These are phyloP conservation scores for Clavispora asparagi DNA, from an alignment of 805 yeast species.

Conservation along the genomic window DNA sequence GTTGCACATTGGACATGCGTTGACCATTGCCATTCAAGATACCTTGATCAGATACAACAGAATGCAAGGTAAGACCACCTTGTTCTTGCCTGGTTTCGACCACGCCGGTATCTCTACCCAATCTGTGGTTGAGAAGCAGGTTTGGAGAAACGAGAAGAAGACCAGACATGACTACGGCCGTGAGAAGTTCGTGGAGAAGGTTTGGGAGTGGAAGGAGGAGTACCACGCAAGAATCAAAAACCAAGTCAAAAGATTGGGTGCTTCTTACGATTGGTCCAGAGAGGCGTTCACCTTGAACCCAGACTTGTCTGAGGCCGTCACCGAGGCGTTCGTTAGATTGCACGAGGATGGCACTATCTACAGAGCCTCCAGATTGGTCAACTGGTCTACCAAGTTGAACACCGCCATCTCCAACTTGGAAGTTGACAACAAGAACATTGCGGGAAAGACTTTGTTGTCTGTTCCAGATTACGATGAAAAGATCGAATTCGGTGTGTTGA, in stretches of 20 bases:
- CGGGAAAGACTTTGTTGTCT: conserved; percentile 72
- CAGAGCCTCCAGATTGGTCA: conserved; percentile 87
- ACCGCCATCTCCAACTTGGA: conserved; percentile 96
- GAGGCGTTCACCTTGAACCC: conserved; percentile 93
- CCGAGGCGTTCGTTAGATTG: conserved; percentile 83
- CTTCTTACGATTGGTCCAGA: conserved; percentile 93
- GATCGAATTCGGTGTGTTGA: conserved; percentile 93
- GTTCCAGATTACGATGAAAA: conserved; percentile 90
- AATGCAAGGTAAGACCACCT: conserved; percentile 93
- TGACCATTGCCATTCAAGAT: conserved; percentile 93
- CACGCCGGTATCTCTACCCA: conserved; percentile 99
- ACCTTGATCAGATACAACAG: conserved; percentile 88
- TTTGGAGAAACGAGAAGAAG: conserved; percentile 81
- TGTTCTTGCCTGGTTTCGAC: conserved; percentile 94
- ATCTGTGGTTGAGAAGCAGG: conserved; percentile 93
- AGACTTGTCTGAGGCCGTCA: conserved; percentile 69
- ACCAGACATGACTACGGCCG: conserved; percentile 96
- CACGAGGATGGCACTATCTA: conserved; percentile 95
- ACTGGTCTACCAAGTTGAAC: conserved; percentile 93
- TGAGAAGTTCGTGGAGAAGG: conserved; percentile 79
- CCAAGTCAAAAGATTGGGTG: conserved; percentile 86
- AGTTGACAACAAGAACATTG: conserved; percentile 85
- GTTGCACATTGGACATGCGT: conserved; percentile 95
- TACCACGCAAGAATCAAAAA: conserved; percentile 81
- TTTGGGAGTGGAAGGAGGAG: conserved; percentile 98